A percentile compares a stretch with the other conserved stretches of the same genome.
These are phyloP conservation scores for Mycena rebaudengoi DNA, from an alignment of 768 basidiomycete species.

Conservation along the genomic window DNA sequence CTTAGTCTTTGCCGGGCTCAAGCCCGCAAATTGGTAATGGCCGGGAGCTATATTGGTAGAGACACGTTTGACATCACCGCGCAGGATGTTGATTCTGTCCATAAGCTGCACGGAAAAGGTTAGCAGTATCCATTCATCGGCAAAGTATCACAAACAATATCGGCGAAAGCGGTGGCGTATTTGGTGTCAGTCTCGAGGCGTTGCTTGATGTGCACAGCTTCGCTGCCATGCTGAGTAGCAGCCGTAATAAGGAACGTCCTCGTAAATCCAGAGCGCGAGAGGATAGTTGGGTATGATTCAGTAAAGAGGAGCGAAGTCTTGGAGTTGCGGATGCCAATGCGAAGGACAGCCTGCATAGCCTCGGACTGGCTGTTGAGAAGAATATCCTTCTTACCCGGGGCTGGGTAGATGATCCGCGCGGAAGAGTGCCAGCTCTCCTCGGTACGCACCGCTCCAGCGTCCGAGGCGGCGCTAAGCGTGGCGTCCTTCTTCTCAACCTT, in stretches of 20 bases:
- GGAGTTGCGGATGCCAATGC: neutral
- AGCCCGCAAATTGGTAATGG: neutral
- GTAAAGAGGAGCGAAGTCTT: neutral
- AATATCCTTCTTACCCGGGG: neutral
- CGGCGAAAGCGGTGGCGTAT: neutral
- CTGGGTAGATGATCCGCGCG: neutral
- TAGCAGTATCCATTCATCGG: neutral
- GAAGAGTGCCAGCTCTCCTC: neutral
- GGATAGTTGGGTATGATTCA: neutral
- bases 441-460: neutral
- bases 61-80: neutral
- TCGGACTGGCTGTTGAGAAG: neutral
- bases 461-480: too few species aligned
- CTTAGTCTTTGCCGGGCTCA: neutral
- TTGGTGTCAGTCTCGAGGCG: neutral
- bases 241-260: neutral
- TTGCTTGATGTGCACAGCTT: neutral
- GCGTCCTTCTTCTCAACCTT: too few species aligned
- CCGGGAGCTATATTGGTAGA: neutral
- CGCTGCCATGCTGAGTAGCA: neutral
- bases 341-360: neutral
- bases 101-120: neutral
- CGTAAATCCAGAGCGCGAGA: neutral
- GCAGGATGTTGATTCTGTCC: slow-evolving; percentile 7
- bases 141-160: neutral